These are phyloP conservation scores for Chlamydomonas sphaeroides DNA, from an alignment of 139 green algal species.

Conservation along the genomic window DNA sequence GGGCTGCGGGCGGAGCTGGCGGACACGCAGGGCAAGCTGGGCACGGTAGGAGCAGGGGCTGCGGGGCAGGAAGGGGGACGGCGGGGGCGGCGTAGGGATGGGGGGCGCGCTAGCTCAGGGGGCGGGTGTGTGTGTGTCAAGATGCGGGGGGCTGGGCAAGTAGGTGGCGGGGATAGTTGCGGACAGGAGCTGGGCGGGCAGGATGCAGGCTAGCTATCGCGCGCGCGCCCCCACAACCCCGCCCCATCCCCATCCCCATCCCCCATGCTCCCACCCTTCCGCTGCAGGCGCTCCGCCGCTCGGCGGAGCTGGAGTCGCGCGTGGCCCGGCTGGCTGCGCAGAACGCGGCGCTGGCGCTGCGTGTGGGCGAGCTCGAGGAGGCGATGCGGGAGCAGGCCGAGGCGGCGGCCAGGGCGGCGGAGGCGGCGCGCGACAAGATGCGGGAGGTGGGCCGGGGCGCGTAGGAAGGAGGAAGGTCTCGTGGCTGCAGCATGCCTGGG, in stretches of 20 bases:
- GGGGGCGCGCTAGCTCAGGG: neutral
- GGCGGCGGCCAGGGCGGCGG: conserved; percentile 18
- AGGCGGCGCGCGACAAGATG: conserved; percentile 20
- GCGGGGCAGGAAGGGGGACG: too few species aligned
- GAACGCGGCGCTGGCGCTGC: conserved; percentile 29
- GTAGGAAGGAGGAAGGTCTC: too few species aligned
- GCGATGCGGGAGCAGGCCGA: neutral
- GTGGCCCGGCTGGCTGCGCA: conserved; percentile 26
- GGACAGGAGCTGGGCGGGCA: too few species aligned
- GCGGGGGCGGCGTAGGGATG: too few species aligned
- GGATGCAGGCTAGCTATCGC: too few species aligned
- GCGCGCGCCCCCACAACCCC: too few species aligned
- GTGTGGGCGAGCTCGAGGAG: conserved; percentile 41
- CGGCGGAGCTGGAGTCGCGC: conserved; percentile 25
- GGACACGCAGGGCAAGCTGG: conserved; percentile 24
- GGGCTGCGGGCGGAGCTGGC: conserved; percentile 12
- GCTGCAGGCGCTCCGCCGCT: conserved; percentile 33
- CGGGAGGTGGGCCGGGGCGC: neutral
- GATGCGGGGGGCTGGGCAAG: too few species aligned
- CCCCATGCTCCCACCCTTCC: too few species aligned
- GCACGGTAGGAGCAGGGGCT: neutral
- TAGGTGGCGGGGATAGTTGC: too few species aligned
- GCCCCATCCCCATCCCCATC: too few species aligned
- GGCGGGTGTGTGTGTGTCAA: too few species aligned
- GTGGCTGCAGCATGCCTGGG: too few species aligned